phyloP scores from a whole-genome alignment of 2,329 filamentous ascomycete species.

The Trichophyton rubrum region DNA sequence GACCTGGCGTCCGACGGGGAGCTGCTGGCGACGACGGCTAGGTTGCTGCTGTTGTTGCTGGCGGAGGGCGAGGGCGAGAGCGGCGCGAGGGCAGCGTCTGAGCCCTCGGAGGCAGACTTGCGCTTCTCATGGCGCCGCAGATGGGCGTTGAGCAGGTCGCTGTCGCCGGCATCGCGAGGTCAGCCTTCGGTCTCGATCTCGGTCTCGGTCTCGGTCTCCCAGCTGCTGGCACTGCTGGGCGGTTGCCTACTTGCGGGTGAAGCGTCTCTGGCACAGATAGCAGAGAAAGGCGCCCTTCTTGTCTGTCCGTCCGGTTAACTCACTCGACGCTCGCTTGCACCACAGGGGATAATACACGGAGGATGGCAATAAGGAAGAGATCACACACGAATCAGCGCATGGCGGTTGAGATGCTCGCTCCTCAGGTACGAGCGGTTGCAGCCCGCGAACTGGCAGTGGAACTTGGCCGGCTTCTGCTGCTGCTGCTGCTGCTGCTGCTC shows the following conservation, averaged over 20 bases:
- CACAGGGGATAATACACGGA: background rate
- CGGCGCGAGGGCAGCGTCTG: background rate
- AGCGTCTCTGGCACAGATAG: conserved; percentile 15
- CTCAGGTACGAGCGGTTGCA: conserved; percentile 16
- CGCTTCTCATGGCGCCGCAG: conserved; percentile 16
- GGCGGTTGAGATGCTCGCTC: conserved; percentile 17
- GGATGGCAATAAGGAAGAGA: background rate
- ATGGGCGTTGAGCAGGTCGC: conserved; percentile 17
- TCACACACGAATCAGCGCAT: conserved; percentile 15
- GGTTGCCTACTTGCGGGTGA: conserved; percentile 15
- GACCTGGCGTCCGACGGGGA: conserved; percentile 2
- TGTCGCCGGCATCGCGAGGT: background rate
- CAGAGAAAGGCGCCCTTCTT: conserved; percentile 15
- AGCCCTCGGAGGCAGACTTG: conserved; percentile 6
- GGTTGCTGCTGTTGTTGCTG: background rate
- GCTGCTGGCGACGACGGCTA: background rate
- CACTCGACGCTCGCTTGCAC: background rate
- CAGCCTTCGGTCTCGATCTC: background rate
- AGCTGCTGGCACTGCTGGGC: no score
- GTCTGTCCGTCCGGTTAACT: conserved; percentile 8
- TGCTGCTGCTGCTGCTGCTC: background rate
- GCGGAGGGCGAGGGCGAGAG: background rate
- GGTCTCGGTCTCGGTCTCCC: no score
- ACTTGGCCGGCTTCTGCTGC: conserved; percentile 11
- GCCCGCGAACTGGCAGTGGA: conserved; percentile 13